Conservation (phyloP, 2,329 filamentous ascomycete genomes). For the Graphilbum fragrans region DNA sequence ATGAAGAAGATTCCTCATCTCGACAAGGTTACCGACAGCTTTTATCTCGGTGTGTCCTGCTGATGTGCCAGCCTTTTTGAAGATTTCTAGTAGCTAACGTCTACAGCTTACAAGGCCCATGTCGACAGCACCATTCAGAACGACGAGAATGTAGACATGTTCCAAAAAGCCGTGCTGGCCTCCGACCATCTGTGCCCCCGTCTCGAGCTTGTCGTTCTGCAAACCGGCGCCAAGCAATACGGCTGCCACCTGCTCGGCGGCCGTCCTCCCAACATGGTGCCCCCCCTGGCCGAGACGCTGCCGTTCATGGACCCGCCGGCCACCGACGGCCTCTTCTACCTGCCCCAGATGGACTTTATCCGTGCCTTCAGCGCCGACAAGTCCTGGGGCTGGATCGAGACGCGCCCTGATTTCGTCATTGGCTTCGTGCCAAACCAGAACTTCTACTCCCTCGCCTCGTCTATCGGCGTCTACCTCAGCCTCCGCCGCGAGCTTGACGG, state of each 20-base stretch:
- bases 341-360: constrained; percentile 26
- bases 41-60: too few species aligned
- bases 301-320: constrained; percentile 21
- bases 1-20: too few species aligned
- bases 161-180: constrained; percentile 22
- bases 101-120: too few species aligned
- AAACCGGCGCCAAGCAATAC: constrained; percentile 23
- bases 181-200: constrained; percentile 19
- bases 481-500: too few species aligned
- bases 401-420: constrained; percentile 26
- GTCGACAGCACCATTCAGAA: too few species aligned
- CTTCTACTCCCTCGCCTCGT: constrained; percentile 23
- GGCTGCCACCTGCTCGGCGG: constrained; percentile 27
- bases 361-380: constrained; percentile 21
- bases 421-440: constrained; percentile 27
- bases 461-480: constrained; percentile 23
- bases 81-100: too few species aligned
- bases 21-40: too few species aligned
- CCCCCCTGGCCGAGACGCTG: constrained; percentile 19
- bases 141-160: constrained; percentile 28
- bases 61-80: too few species aligned
- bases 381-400: constrained; percentile 26
- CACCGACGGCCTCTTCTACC: constrained; percentile 25
- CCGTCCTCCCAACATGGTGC: constrained; percentile 22
- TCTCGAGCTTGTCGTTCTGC: constrained; percentile 24